Evolutionary conservation across 2,329 filamentous ascomycete genomes (phyloP).

Genomic region (Talaromyces sp.): DNA sequence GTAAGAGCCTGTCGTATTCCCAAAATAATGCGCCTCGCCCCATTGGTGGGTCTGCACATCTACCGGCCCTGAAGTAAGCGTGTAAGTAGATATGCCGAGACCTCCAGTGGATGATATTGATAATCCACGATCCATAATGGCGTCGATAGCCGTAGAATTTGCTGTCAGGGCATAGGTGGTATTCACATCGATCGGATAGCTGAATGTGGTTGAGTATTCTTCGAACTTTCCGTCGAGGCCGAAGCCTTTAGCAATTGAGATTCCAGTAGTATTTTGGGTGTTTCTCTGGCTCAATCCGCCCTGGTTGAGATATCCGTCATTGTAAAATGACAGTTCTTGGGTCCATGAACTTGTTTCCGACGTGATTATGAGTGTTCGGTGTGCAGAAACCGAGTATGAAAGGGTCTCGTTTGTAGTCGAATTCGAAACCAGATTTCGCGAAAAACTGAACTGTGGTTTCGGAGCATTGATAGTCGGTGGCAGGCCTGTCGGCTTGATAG

Average conservation of each 20-base stretch:
- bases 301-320: conserved; percentile 54
- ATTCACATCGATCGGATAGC: conserved; percentile 61
- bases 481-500: not conserved
- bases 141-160: conserved; percentile 50
- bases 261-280: conserved; percentile 51
- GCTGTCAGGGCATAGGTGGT: conserved; percentile 49
- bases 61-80: conserved; percentile 43
- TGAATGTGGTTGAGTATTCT: conserved; percentile 42
- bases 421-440: conserved; percentile 27
- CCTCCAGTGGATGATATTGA: conserved; percentile 42
- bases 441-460: conserved; percentile 50
- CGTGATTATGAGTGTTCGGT: conserved; percentile 54
- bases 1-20: conserved; percentile 23
- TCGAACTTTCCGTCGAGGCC: conserved; percentile 38
- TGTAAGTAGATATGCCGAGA: conserved; percentile 57
- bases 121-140: conserved; percentile 50
- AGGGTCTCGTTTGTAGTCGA: conserved; percentile 57
- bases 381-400: conserved; percentile 56
- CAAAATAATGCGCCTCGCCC: conserved; percentile 29
- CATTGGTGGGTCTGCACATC: conserved; percentile 28
- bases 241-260: conserved; percentile 22
- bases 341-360: conserved; percentile 54
- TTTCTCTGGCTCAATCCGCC: conserved; percentile 55
- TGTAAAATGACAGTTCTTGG: conserved; percentile 57
- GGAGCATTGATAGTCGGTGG: conserved; percentile 34